A percentile compares a stretch with the other conserved stretches of the same genome.
These are phyloP conservation scores for Ilyonectria destructans DNA, from an alignment of 2,329 filamentous ascomycete species.

Conservation along the genomic window DNA sequence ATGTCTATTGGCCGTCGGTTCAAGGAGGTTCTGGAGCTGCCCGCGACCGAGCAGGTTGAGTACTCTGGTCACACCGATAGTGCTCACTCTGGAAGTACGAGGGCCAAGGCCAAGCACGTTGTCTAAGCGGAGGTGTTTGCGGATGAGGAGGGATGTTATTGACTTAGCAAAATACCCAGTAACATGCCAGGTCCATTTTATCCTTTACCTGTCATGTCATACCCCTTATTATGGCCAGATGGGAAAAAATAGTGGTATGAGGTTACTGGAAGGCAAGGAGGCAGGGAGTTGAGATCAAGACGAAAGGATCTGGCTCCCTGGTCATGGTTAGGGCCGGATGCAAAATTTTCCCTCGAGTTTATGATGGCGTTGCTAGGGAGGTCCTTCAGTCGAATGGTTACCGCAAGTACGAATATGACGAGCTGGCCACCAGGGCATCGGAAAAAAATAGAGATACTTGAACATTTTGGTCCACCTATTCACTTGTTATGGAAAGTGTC, in stretches of 20 bases:
- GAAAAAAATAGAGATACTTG: conserved; percentile 48
- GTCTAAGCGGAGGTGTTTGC: conserved; percentile 70
- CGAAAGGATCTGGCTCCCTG: conserved; percentile 24
- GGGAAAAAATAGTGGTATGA: conserved; percentile 28
- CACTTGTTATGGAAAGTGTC: not conserved
- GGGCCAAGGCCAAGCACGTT: conserved; percentile 94
- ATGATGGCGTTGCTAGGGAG: conserved; percentile 55
- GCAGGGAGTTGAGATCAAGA: conserved; percentile 31
- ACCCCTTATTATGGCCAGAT: conserved; percentile 34
- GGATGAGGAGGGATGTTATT: conserved; percentile 40
- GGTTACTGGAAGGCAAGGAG: conserved; percentile 31
- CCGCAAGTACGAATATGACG: conserved; percentile 42
- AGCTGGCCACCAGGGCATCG: conserved; percentile 41
- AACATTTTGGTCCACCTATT: conserved; percentile 25
- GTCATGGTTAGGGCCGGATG: conserved; percentile 41
- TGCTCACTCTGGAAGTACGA: conserved; percentile 92
- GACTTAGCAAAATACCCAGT: conserved; percentile 50
- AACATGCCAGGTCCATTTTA: conserved; percentile 28
- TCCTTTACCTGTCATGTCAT: conserved; percentile 37
- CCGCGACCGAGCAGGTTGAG: conserved; percentile 84
- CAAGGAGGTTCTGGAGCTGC: conserved; percentile 92
- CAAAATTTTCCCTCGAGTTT: conserved; percentile 46
- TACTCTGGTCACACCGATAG: conserved; percentile 98
- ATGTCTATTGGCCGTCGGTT: conserved; percentile 89
- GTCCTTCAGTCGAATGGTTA: conserved; percentile 44